Base-by-base conservation (phyloP, 1,284 basidiomycete species). In the Leccinum pachyderme region DNA sequence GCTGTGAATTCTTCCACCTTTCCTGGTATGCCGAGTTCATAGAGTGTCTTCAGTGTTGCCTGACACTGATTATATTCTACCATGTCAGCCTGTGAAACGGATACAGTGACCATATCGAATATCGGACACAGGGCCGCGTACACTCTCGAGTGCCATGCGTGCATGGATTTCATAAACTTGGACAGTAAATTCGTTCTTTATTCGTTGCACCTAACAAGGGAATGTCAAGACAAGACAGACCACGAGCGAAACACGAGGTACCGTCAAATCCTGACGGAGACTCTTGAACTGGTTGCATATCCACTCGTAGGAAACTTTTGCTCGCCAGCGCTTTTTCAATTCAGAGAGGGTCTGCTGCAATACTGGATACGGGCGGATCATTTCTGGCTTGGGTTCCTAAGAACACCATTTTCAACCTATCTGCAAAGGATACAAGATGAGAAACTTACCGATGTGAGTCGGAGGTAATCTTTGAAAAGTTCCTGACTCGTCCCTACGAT, bases 1-100 rank as follows among this genome's bases (percentile, higher is more conserved):
- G 95, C 96, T 27, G 96, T 86, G 70, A 99, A 99, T 75, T 99
- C 97, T 70, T 95, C 89, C 11, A 87, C 86, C 68, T 91, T 89
- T 46, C 96, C 97, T 53, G 86, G 83, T 54, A 99, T 86, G 47
- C 93, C 93, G 58, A 94, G 83, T 64, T 96, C 94, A 73, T 99
- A 99, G 32, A 99, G 83, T 53, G 84, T 83, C 65, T 91, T 89
- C 49, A 99, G 77, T 69, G 93, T 91, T 37, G 90, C 90, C 73
- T 98, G 95, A 75, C 97, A 99, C 73, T 96, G 92, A 72, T 98
- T 99, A 72, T 97, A 99, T 82, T 99, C 97, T 65, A 97, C 95
- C 79, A 99, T 89, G 71, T 99, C 97, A 68, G 83, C 86, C 94
- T 97, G 70, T 45, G 24, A 50, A 58, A 58, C 51, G 13, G 22